Evolutionary conservation across 129 eudicot genomes (phyloP).

Genomic region (Silybum marianum): DNA sequence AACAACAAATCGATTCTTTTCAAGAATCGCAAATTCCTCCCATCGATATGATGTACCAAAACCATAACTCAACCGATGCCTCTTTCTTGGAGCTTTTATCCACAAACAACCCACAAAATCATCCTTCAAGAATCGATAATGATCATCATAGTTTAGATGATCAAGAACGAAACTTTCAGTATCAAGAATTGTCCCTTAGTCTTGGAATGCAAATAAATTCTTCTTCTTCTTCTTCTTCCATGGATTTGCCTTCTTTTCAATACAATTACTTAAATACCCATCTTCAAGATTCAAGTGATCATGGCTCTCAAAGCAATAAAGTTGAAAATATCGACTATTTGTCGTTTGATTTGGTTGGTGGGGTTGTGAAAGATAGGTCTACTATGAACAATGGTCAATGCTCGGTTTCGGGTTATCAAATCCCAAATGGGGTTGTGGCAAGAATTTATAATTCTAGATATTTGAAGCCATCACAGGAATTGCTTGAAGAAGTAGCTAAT

Average conservation of each 20-base stretch:
- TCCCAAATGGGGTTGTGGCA: constrained; percentile 45
- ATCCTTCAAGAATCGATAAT: constrained; percentile 34
- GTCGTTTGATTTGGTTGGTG: constrained; percentile 52
- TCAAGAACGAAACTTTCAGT: constrained; percentile 33
- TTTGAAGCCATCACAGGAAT: constrained; percentile 69
- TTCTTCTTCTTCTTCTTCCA: constrained; percentile 39
- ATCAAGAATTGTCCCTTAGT: constrained; percentile 74
- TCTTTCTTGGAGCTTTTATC: constrained; percentile 51
- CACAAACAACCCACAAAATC: constrained; percentile 36
- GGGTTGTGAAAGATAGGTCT: constrained; percentile 31
- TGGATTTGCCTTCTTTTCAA: constrained; percentile 50
- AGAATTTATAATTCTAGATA: constrained; percentile 60
- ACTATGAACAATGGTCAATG: constrained; percentile 35
- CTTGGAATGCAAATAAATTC: constrained; percentile 66
- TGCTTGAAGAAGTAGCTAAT: constrained; percentile 80
- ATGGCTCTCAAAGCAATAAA: constrained; percentile 38
- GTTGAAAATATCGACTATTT: constrained; percentile 44
- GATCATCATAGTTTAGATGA: constrained; percentile 21
- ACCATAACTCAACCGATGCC: constrained; percentile 33
- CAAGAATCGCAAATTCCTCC: constrained; percentile 48
- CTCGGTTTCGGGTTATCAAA: constrained; percentile 44
- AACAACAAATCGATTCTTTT: constrained; percentile 40
- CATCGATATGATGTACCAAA: constrained; percentile 50
- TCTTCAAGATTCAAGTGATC: constrained; percentile 47
- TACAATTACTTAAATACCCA: constrained; percentile 53